Percentiles rank a stretch among this genome's conserved stretches.
Evolutionary conservation across 805 yeast species (phyloP).

Genomic region (Wickerhamomyces subpelliculosus): DNA sequence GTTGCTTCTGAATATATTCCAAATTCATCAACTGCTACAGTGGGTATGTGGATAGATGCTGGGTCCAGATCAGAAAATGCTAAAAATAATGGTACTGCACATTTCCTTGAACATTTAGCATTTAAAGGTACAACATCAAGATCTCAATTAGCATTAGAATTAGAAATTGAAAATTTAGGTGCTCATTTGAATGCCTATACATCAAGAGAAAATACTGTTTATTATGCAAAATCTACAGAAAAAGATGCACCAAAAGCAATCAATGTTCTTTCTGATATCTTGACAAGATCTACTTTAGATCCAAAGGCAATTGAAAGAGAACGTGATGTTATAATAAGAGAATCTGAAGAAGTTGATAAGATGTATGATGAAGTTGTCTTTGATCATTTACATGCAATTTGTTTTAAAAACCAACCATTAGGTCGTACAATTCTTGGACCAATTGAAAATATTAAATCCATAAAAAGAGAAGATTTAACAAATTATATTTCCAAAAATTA

Average conservation of each 20-base stretch:
- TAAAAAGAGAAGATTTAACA: constrained; percentile 67
- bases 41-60: constrained; percentile 97
- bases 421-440: constrained; percentile 98
- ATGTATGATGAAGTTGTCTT: constrained; percentile 98
- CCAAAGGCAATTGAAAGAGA: constrained; percentile 87
- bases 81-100: constrained; percentile 91
- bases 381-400: constrained; percentile 91
- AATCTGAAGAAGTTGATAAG: constrained; percentile 95
- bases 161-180: constrained; percentile 94
- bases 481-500: constrained; percentile 80
- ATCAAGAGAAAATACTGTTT: constrained; percentile 94
- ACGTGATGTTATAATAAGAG: constrained; percentile 93
- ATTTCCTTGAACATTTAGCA: constrained; percentile 92
- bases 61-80: constrained; percentile 93
- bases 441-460: constrained; percentile 74
- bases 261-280: constrained; percentile 82
- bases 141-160: constrained; percentile 74
- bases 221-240: constrained; percentile 82
- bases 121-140: constrained; percentile 88
- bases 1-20: constrained; percentile 90
- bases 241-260: constrained; percentile 80
- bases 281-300: constrained; percentile 80
- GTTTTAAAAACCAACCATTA: constrained; percentile 83
- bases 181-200: constrained; percentile 98
- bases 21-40: constrained; percentile 88